Evolutionary conservation across 1,139 yeast species (phyloP).

Genomic region (Oligophagozyma castellii): DNA sequence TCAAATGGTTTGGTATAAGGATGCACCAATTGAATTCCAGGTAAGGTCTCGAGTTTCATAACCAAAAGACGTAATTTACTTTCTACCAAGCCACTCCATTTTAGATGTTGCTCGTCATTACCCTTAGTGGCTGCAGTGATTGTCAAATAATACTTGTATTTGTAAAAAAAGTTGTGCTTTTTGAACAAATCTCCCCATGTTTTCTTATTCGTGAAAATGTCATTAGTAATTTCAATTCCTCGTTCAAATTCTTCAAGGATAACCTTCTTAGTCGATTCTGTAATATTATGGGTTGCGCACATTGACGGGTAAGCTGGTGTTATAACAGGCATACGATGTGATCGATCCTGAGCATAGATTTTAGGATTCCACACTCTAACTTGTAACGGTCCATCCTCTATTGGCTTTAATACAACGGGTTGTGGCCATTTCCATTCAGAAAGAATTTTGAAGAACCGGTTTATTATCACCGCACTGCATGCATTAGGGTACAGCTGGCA

Average conservation of each 20-base stretch:
- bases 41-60: constrained; percentile 61
- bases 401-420: constrained; percentile 81
- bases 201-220: constrained; percentile 49
- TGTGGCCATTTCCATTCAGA: constrained; percentile 98
- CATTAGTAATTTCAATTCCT: constrained; percentile 57
- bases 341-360: constrained; percentile 73
- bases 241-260: constrained; percentile 63
- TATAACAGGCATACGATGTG: constrained; percentile 95
- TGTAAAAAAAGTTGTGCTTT: constrained; percentile 69
- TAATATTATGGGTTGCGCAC: constrained; percentile 97
- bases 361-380: constrained; percentile 97
- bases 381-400: constrained; percentile 94
- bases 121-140: constrained; percentile 67
- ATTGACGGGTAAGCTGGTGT: constrained; percentile 98
- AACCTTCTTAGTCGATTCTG: constrained; percentile 71
- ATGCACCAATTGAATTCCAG: constrained; percentile 72
- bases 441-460: constrained; percentile 75
- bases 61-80: constrained; percentile 72
- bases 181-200: constrained; percentile 64
- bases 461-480: constrained; percentile 78
- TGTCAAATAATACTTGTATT: constrained; percentile 76
- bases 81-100: constrained; percentile 90
- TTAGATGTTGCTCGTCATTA: constrained; percentile 63
- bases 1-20: constrained; percentile 77
- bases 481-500: constrained; percentile 96